A percentile compares a stretch with the other conserved stretches of the same genome.
phyloP scores from a whole-genome alignment of 768 basidiomycete genomes.

The Amanita molliuscula region DNA sequence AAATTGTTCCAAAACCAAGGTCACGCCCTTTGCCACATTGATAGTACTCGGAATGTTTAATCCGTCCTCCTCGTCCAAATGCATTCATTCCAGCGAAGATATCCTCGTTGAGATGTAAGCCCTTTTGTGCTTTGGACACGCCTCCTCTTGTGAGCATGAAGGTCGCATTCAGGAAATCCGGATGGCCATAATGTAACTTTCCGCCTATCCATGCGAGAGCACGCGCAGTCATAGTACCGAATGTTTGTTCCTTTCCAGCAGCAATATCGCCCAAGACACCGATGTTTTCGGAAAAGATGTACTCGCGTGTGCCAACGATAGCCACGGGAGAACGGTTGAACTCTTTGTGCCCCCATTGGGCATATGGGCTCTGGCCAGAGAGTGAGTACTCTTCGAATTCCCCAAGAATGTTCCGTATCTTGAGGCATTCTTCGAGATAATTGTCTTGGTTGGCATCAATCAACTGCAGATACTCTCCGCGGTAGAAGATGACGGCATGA shows the following conservation, averaged over 20 bases:
- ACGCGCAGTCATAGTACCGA: constrained; percentile 96
- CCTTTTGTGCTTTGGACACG: constrained; percentile 98
- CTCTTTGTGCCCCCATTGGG: constrained; percentile 92
- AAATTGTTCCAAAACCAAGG: constrained; percentile 96
- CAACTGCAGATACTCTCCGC: constrained; percentile 96
- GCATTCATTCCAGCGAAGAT: constrained; percentile 99
- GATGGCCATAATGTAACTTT: constrained; percentile 97
- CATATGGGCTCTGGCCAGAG: constrained; percentile 91
- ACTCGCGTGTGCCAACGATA: constrained; percentile 97
- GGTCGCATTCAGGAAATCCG: constrained; percentile 95
- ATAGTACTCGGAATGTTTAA: constrained; percentile 99
- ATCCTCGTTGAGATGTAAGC: constrained; percentile 97
- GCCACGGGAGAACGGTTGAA: constrained; percentile 88
- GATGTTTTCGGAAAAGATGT: constrained; percentile 99
- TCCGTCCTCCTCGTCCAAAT: constrained; percentile 93
- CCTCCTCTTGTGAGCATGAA: constrained; percentile 99
- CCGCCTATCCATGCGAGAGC: constrained; percentile 96
- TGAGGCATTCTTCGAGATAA: constrained; percentile 97
- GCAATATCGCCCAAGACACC: constrained; percentile 98
- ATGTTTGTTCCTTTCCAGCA: constrained; percentile 99
- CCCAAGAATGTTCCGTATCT: constrained; percentile 94
- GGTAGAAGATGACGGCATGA: constrained; percentile 98
- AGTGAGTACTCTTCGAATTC: constrained; percentile 94
- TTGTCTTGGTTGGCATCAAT: constrained; percentile 99
- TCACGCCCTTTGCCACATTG: constrained; percentile 99